A percentile compares a stretch with the other conserved stretches of the same genome.
These are phyloP conservation scores for Simplicillium sp. DNA, from an alignment of 2,329 filamentous ascomycete species.

Conservation along the genomic window DNA sequence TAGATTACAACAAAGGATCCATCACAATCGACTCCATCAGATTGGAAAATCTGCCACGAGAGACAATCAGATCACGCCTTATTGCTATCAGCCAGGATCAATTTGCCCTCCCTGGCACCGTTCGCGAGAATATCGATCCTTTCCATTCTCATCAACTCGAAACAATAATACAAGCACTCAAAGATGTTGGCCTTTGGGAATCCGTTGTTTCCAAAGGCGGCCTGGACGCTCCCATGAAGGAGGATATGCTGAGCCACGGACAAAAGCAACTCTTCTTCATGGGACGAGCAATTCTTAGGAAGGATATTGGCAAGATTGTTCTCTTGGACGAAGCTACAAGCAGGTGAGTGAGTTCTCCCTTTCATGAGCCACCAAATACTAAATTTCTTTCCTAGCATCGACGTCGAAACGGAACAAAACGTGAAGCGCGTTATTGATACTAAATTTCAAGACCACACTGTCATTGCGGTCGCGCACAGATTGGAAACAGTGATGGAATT, in stretches of 20 bases:
- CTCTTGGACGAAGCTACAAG: conserved; percentile 33
- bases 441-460: conserved; percentile 34
- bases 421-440: conserved; percentile 22
- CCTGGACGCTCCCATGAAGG: conserved; percentile 23
- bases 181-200: conserved; percentile 31
- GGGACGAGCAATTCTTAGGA: conserved; percentile 33
- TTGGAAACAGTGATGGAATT: conserved; percentile 30
- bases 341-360: conserved; percentile 15
- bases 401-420: conserved; percentile 19
- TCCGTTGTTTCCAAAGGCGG: conserved; percentile 27
- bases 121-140: conserved; percentile 39
- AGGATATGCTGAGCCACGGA: conserved; percentile 29
- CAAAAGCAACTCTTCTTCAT: conserved; percentile 42
- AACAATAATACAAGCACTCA: conserved; percentile 28
- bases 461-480: conserved; percentile 33
- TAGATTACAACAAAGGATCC: conserved; percentile 26
- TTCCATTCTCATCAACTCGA: conserved; percentile 17
- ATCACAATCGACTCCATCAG: conserved; percentile 35
- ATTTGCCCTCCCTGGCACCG: conserved; percentile 33
- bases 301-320: conserved; percentile 25
- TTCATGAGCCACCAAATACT: not conserved
- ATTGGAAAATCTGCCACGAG: conserved; percentile 27
- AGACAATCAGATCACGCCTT: conserved; percentile 31
- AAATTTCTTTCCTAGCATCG: conserved; percentile 15
- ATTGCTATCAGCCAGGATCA: conserved; percentile 40